Evolutionary conservation across 768 basidiomycete genomes (phyloP).

Genomic region (Boletus subcaerulescens): DNA sequence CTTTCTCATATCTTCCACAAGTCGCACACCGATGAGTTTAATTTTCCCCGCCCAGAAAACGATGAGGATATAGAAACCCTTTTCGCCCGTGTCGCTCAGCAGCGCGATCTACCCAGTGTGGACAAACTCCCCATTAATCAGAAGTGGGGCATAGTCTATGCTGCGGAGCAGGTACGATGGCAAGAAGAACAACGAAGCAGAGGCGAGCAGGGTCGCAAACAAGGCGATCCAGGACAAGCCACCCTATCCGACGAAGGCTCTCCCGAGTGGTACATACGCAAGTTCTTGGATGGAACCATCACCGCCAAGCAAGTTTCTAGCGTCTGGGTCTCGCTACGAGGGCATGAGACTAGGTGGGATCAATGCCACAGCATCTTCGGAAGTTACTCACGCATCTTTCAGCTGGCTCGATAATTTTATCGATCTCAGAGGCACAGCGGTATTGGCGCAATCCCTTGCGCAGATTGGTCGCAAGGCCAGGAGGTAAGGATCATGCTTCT

Average conservation of each 20-base stretch:
- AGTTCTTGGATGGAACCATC: conserved; percentile 83
- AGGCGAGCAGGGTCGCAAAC: conserved; percentile 59
- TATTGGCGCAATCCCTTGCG: conserved; percentile 73
- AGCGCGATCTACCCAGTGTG: conserved; percentile 61
- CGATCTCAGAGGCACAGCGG: conserved; percentile 74
- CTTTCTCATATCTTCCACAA: conserved; percentile 55
- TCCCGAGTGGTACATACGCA: conserved; percentile 92
- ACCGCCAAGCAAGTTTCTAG: conserved; percentile 77
- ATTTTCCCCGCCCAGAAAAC: conserved; percentile 72
- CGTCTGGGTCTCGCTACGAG: conserved; percentile 73
- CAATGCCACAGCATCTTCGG: not conserved
- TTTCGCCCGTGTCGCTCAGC: conserved; percentile 74
- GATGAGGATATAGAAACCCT: conserved; percentile 77
- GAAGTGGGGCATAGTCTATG: conserved; percentile 91
- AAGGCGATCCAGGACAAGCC: conserved; percentile 56
- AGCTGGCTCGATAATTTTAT: conserved; percentile 85
- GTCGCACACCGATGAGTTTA: conserved; percentile 55
- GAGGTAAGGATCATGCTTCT: conserved; percentile 43
- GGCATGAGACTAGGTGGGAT: conserved; percentile 73
- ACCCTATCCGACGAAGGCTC: conserved; percentile 58
- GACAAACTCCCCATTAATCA: conserved; percentile 67
- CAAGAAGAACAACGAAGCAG: conserved; percentile 66
- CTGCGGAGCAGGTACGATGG: conserved; percentile 78
- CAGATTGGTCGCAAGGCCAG: conserved; percentile 72
- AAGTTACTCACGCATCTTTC: conserved; percentile 18